Percentiles rank a stretch among this genome's conserved stretches.
Conservation (phyloP, 495 filamentous ascomycete genomes). For the Lindgomyces ingoldianus region DNA sequence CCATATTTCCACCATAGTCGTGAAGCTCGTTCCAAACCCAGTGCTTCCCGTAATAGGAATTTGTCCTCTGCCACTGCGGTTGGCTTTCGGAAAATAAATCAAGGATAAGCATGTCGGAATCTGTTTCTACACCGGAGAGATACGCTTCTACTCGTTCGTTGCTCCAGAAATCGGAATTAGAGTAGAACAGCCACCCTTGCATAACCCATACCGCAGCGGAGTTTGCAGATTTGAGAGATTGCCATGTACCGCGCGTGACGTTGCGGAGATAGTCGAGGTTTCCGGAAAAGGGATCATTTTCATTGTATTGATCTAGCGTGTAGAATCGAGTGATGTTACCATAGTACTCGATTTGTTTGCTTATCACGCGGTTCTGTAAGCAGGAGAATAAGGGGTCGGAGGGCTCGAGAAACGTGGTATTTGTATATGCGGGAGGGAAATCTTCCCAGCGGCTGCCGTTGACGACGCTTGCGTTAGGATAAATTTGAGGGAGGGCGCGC, state of each 20-base stretch:
- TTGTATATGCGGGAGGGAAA: constrained; percentile 50
- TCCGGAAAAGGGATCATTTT: constrained; percentile 54
- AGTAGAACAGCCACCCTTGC: constrained; percentile 59
- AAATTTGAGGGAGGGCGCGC: constrained; percentile 44
- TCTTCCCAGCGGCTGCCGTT: constrained; percentile 52
- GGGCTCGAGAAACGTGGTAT: constrained; percentile 55
- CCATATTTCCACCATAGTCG: constrained; percentile 55
- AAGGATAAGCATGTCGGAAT: constrained; percentile 54
- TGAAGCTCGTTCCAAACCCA: constrained; percentile 50
- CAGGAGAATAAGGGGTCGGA: constrained; percentile 50
- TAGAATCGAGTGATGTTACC: constrained; percentile 56
- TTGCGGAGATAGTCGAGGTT: constrained; percentile 52
- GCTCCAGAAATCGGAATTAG: constrained; percentile 53
- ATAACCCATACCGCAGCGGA: constrained; percentile 56
- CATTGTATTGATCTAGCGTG: constrained; percentile 58
- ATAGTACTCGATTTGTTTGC: constrained; percentile 52
- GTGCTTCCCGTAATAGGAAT: constrained; percentile 56
- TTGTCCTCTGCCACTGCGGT: constrained; percentile 56
- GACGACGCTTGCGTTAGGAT: constrained; percentile 51
- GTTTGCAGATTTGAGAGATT: constrained; percentile 50
- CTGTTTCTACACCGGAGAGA: constrained; percentile 50
- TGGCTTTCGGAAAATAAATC: constrained; percentile 55
- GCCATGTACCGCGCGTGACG: constrained; percentile 50
- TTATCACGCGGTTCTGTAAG: constrained; percentile 52
- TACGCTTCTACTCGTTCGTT: constrained; percentile 53